Base-by-base conservation (phyloP, 108 stramenopile genomes). In the Cyclotella cryptica region DNA sequence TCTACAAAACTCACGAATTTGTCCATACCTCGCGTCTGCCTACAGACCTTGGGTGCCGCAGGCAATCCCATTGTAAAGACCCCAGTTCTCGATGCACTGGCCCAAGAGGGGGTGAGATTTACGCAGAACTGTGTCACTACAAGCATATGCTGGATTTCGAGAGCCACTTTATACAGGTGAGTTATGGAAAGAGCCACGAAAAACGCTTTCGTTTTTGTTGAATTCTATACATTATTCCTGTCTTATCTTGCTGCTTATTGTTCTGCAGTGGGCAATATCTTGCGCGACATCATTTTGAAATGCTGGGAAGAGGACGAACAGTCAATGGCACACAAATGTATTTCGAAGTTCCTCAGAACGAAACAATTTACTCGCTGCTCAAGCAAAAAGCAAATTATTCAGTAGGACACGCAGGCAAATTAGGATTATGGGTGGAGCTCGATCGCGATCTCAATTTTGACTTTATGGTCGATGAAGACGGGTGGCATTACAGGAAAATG, bases 341-440 rank as follows among this genome's bases (percentile, higher is more conserved):
- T 5, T 85, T 82, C 26, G 80, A 80, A 57, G 66, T 77, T 64
- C 73, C 71, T 15, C 92, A 91, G 83, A 89, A 92, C 65, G 83
- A 92, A 35, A 92, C 91, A 12, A 52, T 90, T 35, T 90, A 84
- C 79, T 85, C 84, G 5, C 69, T 90, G 24, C 69, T 96, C 47
- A 84, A 87, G 43, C 27, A 74, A n/a, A 77, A 85, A 30, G 91
- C 87, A 14, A 90, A 92, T 41, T 84, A 92, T 71, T 29, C 69
- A 19, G 84, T 87, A 18, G 94, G 91, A 26, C 73, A 91, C 53
- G 78, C 90, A 30, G 94, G 94, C 1, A 93, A 96, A 74, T 52
- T 80, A 29, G 85, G 81, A 19, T 58, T 82, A 10, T 85, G 84
- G 84, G 75, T 85, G 18, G 77, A 58, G 9, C 18, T 77, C 47